phyloP scores from a whole-genome alignment of 2,329 filamentous ascomycete genomes.

The Stagonosporopsis chrysanthemi region DNA sequence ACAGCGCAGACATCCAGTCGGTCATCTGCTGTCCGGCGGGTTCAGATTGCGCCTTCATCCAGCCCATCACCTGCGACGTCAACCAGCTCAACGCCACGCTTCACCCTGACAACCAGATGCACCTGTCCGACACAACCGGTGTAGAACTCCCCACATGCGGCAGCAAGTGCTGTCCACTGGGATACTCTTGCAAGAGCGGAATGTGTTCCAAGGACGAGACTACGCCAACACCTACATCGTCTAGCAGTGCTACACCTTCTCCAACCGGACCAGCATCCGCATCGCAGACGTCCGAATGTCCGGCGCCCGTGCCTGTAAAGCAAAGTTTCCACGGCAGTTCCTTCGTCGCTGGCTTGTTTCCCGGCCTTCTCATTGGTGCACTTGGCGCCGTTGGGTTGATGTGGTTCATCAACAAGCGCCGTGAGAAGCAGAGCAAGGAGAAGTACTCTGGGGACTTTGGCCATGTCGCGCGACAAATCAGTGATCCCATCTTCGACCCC shows the following conservation, averaged over 20 bases:
- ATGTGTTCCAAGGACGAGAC: slow-evolving; percentile 61
- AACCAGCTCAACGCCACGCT: slow-evolving; percentile 65
- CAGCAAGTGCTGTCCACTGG: slow-evolving; percentile 72
- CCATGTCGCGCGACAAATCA: slow-evolving; percentile 48
- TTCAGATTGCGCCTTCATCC: slow-evolving; percentile 65
- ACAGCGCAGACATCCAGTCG: slow-evolving; percentile 67
- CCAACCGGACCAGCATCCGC: slow-evolving; percentile 40
- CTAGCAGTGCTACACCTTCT: slow-evolving; percentile 32
- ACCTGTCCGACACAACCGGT: slow-evolving; percentile 68
- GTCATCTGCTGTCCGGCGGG: slow-evolving; percentile 73
- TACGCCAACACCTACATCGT: slow-evolving; percentile 30
- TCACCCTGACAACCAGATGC: slow-evolving; percentile 67
- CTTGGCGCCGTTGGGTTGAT: slow-evolving; percentile 41
- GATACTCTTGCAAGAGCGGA: slow-evolving; percentile 67
- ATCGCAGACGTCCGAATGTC: slow-evolving; percentile 39
- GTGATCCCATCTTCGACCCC: slow-evolving; percentile 51
- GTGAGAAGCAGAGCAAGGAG: slow-evolving; percentile 36
- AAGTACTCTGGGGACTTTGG: slow-evolving; percentile 51
- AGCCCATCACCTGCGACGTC: slow-evolving; percentile 70
- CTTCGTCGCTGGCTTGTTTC: slow-evolving; percentile 50
- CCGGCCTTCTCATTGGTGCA: slow-evolving; percentile 47
- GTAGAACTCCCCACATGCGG: slow-evolving; percentile 66
- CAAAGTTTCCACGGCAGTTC: slow-evolving; percentile 45
- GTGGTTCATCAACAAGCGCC: slow-evolving; percentile 47
- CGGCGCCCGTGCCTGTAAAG: slow-evolving; percentile 26